A percentile compares a stretch with the other conserved stretches of the same genome.
Conservation (phyloP, 768 basidiomycete species). For the Plicaturopsis crispa region DNA sequence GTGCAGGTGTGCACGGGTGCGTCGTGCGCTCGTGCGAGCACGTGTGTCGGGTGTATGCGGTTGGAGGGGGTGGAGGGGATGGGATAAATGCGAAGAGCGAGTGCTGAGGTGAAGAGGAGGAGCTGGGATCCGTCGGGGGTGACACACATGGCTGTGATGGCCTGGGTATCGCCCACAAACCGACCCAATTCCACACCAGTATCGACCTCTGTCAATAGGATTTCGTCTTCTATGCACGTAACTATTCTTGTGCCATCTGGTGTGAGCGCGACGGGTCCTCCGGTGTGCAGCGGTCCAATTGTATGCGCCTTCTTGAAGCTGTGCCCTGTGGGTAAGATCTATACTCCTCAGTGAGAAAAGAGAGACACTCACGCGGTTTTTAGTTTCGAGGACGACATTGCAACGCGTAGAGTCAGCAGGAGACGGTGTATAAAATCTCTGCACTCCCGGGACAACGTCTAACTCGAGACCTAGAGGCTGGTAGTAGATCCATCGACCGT, state of each 20-base stretch:
- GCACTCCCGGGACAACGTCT: no score
- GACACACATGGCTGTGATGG: slow-evolving; percentile 78
- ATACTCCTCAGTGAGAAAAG: background rate
- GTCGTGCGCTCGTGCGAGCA: slow-evolving; percentile 81
- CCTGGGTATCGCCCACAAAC: slow-evolving; percentile 76
- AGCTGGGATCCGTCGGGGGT: slow-evolving; percentile 71
- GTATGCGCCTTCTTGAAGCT: slow-evolving; percentile 74
- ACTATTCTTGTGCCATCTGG: slow-evolving; percentile 72
- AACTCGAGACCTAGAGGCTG: no score
- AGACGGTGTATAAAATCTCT: background rate
- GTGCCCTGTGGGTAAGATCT: background rate
- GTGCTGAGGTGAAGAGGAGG: slow-evolving; percentile 72
- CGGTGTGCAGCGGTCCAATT: slow-evolving; percentile 80
- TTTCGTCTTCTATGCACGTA: slow-evolving; percentile 83
- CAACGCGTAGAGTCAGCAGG: slow-evolving; percentile 1
- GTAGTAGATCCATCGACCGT: no score
- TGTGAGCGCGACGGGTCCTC: slow-evolving; percentile 77
- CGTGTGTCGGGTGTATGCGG: slow-evolving; percentile 60
- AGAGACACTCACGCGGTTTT: slow-evolving; percentile 50
- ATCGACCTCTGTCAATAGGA: slow-evolving; percentile 73
- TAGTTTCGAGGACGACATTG: slow-evolving; percentile 30
- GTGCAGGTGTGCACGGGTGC: slow-evolving; percentile 89
- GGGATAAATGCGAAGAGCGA: slow-evolving; percentile 78
- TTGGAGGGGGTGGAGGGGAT: slow-evolving; percentile 50
- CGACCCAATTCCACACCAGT: slow-evolving; percentile 71